These are phyloP conservation scores for Tolypocladium inflatum DNA, from an alignment of 2,329 filamentous ascomycete species.

Conservation along the genomic window DNA sequence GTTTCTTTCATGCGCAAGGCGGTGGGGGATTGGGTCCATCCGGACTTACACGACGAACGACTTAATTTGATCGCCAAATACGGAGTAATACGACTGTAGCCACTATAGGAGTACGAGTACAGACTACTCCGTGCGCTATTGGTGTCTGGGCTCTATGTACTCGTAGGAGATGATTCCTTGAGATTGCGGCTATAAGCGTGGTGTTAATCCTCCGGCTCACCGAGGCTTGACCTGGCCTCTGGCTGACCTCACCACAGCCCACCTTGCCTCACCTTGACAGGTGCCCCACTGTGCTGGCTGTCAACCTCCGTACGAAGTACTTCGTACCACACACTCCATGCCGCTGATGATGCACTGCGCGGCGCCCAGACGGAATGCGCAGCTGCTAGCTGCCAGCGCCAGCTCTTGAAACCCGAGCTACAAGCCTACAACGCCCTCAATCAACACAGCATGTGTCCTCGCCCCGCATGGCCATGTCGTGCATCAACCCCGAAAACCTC, in stretches of 20 bases:
- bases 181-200: no score
- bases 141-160: no score
- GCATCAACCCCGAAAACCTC: slow-evolving; percentile 44
- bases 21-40: no score
- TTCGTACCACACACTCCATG: background rate
- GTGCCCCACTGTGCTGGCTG: background rate
- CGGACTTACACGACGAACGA: no score
- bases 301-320: background rate
- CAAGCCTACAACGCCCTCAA: no score
- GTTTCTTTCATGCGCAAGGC: no score
- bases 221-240: background rate
- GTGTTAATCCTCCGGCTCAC: no score
- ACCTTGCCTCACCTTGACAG: background rate
- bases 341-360: background rate
- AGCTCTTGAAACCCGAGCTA: background rate
- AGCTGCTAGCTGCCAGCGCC: background rate
- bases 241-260: background rate
- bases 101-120: no score
- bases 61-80: no score
- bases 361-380: background rate
- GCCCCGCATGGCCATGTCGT: slow-evolving; percentile 28
- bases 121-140: no score
- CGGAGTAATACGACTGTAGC: no score
- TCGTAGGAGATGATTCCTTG: no score
- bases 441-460: background rate